A percentile compares a stretch with the other conserved stretches of the same genome.
Evolutionary conservation across 2,329 filamentous ascomycete species (phyloP).

Genomic region (Chaetomium olivaceum): DNA sequence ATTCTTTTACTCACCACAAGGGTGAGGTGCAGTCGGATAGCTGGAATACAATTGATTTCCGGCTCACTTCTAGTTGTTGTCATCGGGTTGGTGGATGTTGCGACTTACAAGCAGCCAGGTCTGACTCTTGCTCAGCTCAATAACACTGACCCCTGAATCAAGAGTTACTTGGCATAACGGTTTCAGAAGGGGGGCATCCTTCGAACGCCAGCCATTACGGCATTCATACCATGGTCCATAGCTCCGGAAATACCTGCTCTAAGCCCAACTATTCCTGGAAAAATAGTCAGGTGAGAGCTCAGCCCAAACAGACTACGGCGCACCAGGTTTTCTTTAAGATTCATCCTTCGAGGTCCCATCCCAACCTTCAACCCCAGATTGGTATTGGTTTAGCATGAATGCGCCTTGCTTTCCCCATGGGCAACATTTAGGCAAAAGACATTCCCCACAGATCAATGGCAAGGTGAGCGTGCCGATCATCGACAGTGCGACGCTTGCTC

Average conservation of each 20-base stretch:
- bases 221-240: too few species aligned
- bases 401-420: conserved; percentile 8
- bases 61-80: conserved; percentile 6
- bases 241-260: too few species aligned
- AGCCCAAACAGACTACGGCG: too few species aligned
- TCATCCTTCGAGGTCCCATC: neutral
- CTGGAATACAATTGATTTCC: conserved; percentile 12
- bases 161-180: too few species aligned
- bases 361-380: conserved; percentile 8
- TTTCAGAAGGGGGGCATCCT: too few species aligned
- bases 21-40: neutral
- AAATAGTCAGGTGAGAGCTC: neutral
- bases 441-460: conserved; percentile 23
- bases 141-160: neutral
- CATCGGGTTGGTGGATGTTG: conserved; percentile 3
- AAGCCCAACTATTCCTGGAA: neutral
- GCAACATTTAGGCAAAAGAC: conserved; percentile 24
- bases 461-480: conserved; percentile 10
- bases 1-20: neutral
- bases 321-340: neutral
- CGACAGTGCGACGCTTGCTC: conserved; percentile 9
- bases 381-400: conserved; percentile 38
- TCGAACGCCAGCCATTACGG: too few species aligned
- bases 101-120: neutral
- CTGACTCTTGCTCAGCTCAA: neutral